Percentiles rank a stretch among this genome's conserved stretches.
Evolutionary conservation across 2,329 filamentous ascomycete species (phyloP).

Genomic region (Ophidiomyces ophidiicola): DNA sequence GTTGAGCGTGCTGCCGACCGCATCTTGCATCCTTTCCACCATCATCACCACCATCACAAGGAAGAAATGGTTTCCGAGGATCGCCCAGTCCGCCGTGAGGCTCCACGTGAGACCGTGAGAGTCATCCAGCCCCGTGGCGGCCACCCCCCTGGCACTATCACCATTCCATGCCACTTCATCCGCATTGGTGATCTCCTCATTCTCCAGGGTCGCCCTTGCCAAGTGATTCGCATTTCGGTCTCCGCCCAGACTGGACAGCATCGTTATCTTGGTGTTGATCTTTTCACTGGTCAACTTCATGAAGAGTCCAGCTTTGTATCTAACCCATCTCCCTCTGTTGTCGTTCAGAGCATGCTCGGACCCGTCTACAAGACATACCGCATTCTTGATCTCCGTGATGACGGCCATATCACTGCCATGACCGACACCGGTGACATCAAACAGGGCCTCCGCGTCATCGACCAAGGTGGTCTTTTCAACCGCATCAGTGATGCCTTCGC

Average conservation of each 20-base stretch:
- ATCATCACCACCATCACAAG: slow-evolving; percentile 33
- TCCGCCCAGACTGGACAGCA: slow-evolving; percentile 97
- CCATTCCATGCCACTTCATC: slow-evolving; percentile 99
- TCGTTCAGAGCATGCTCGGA: slow-evolving; percentile 98
- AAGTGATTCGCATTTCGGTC: slow-evolving; percentile 99
- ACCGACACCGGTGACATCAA: slow-evolving; percentile 98
- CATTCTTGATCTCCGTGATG: slow-evolving; percentile 91
- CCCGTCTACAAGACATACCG: slow-evolving; percentile 99
- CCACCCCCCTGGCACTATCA: slow-evolving; percentile 66
- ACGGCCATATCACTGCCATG: slow-evolving; percentile 76
- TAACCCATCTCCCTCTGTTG: slow-evolving; percentile 89
- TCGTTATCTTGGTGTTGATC: slow-evolving; percentile 98
- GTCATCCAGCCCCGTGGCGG: slow-evolving; percentile 41
- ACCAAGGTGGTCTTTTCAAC: slow-evolving; percentile 79
- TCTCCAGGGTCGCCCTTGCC: slow-evolving; percentile 96
- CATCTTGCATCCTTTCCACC: slow-evolving; percentile 51
- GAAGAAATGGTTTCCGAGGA: slow-evolving; percentile 33
- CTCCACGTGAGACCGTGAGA: slow-evolving; percentile 38
- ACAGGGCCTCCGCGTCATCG: slow-evolving; percentile 82
- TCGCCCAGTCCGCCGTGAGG: slow-evolving; percentile 33
- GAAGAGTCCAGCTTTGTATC: slow-evolving; percentile 97
- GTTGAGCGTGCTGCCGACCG: slow-evolving; percentile 54
- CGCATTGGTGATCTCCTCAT: slow-evolving; percentile 97
- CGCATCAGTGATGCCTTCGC: slow-evolving; percentile 76
- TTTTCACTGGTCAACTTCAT: slow-evolving; percentile 99